phyloP scores from a whole-genome alignment of 23 red algal genomes.

The Gracilaria domingensis region DNA sequence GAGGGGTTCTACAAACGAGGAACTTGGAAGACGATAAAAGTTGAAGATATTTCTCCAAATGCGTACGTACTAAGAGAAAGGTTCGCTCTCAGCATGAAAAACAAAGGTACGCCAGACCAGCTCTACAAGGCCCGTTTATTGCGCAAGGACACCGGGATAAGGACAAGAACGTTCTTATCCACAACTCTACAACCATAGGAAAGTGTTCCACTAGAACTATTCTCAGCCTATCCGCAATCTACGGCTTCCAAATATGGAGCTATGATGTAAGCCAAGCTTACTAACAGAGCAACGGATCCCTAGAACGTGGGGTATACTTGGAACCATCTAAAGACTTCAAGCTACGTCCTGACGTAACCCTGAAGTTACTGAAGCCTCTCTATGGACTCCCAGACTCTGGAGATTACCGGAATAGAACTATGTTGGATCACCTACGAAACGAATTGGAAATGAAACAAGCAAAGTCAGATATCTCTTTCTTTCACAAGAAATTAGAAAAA shows the following conservation, averaged over 20 bases:
- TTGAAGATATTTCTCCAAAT: background rate
- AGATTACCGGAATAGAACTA: background rate
- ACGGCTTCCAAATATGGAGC: background rate
- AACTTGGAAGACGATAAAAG: background rate
- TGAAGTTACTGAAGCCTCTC: background rate
- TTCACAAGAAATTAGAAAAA: background rate
- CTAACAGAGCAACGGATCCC: background rate
- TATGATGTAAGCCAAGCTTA: slow-evolving; percentile 26
- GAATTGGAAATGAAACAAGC: background rate
- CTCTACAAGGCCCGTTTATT: background rate
- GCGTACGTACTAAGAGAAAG: background rate
- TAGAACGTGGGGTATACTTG: background rate
- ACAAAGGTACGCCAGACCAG: slow-evolving; percentile 29
- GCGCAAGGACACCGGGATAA: slow-evolving; percentile 18
- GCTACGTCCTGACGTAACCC: background rate
- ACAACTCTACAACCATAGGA: background rate
- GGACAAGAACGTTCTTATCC: background rate
- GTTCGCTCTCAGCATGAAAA: slow-evolving; percentile 40
- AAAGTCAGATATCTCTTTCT: background rate
- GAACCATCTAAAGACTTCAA: background rate
- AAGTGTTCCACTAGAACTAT: slow-evolving; percentile 1
- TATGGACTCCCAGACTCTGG: background rate
- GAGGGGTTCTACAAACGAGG: background rate
- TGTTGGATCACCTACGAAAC: background rate
- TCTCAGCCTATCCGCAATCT: slow-evolving; percentile 4